Evolutionary conservation across 1,284 basidiomycete species (phyloP).

Genomic region (Puccinia horiana): DNA sequence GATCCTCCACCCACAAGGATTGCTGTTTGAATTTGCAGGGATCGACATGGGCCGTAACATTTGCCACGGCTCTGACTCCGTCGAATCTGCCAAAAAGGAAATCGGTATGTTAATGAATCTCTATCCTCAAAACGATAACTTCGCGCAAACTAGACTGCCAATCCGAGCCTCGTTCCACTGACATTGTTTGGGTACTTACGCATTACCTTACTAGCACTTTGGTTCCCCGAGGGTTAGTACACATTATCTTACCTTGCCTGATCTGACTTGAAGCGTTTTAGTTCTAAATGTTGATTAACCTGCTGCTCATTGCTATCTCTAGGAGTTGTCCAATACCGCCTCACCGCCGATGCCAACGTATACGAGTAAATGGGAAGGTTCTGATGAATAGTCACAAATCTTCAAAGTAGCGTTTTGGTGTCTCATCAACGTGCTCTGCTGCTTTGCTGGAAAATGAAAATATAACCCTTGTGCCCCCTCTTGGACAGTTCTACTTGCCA

Average conservation of each 20-base stretch:
- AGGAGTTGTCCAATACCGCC: constrained; percentile 47
- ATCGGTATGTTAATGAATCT: constrained; percentile 66
- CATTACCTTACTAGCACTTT: constrained; percentile 77
- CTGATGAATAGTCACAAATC: background rate
- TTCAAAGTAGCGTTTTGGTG: background rate
- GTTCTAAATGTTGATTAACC: background rate
- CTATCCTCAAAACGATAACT: constrained; percentile 50
- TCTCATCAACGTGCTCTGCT: background rate
- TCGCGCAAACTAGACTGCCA: background rate
- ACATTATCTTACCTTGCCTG: background rate
- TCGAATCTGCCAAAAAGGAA: constrained; percentile 58
- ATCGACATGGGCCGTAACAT: constrained; percentile 68
- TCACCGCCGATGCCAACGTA: constrained; percentile 40
- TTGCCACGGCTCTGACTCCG: constrained; percentile 83
- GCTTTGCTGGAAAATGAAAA: background rate
- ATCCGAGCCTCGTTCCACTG: background rate
- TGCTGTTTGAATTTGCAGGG: constrained; percentile 63
- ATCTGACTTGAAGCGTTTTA: constrained; percentile 55
- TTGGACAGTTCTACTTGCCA: background rate
- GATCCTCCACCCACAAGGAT: constrained; percentile 72
- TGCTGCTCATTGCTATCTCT: background rate
- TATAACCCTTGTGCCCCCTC: background rate
- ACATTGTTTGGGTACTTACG: background rate
- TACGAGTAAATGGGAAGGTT: constrained; percentile 31
- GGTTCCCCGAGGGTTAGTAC: constrained; percentile 60